These are phyloP conservation scores for Spongospora subterranea DNA, from an alignment of 208 protist species.

Conservation along the genomic window DNA sequence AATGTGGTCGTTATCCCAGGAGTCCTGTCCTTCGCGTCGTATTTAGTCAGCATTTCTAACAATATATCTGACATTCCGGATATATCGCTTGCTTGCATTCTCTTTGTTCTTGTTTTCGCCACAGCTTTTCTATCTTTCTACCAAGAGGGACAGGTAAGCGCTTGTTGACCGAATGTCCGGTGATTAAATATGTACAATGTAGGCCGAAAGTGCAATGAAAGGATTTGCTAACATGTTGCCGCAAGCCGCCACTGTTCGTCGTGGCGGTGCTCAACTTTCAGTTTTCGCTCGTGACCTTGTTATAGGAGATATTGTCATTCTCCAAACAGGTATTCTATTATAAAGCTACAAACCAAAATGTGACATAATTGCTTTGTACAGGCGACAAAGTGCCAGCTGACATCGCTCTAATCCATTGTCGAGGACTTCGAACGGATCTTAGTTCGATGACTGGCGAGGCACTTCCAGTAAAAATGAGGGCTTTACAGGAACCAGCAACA, in stretches of 20 bases:
- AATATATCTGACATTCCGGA: not conserved
- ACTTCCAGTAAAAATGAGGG: conserved; percentile 12
- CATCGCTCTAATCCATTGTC: not conserved
- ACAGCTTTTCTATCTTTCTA: conserved; percentile 11
- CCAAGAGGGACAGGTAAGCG: conserved; percentile 38
- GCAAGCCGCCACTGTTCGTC: not conserved
- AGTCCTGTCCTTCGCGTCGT: not conserved
- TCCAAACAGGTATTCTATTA: not conserved
- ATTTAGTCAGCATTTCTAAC: too few relatives aligned
- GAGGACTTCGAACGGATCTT: conserved; percentile 15
- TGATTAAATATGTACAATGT: not conserved
- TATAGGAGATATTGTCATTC: not conserved
- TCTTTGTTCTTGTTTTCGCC: conserved; percentile 5
- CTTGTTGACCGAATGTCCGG: not conserved
- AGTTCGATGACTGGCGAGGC: conserved; percentile 45
- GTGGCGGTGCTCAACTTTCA: not conserved
- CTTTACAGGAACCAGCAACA: not conserved
- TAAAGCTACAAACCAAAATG: not conserved
- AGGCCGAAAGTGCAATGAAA: conserved; percentile 34
- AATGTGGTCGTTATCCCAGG: not conserved
- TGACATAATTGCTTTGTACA: not conserved
- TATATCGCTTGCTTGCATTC: not conserved
- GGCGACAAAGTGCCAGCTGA: conserved; percentile 53
- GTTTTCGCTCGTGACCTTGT: not conserved
- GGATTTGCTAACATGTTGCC: conserved; percentile 25